Conservation (phyloP, 108 stramenopile species). For the Skeletonema potamos region DNA sequence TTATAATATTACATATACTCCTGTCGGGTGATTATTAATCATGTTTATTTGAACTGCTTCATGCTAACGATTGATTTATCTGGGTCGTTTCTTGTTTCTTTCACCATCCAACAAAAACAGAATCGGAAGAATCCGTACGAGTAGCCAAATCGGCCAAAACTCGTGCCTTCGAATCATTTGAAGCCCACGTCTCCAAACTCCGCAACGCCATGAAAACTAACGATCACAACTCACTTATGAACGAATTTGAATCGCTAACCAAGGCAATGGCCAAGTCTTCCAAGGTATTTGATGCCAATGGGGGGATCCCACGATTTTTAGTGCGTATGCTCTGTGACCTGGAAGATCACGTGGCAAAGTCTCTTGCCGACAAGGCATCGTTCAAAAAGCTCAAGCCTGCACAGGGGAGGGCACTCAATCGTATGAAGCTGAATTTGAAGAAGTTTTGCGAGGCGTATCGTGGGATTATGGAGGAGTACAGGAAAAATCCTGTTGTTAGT, state of each 20-base stretch:
- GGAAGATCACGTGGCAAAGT: conserved; percentile 81
- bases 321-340: conserved; percentile 84
- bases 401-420: conserved; percentile 90
- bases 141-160: conserved; percentile 96
- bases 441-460: conserved; percentile 91
- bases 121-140: conserved; percentile 91
- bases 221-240: conserved; percentile 73
- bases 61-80: neutral
- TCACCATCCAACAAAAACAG: neutral
- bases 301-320: conserved; percentile 86
- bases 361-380: conserved; percentile 88
- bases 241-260: conserved; percentile 84
- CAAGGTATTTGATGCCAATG: conserved; percentile 57
- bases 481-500: conserved; percentile 71
- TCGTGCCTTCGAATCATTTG: conserved; percentile 87
- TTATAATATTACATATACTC: neutral
- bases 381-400: conserved; percentile 92
- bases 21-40: neutral
- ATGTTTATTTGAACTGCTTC: neutral
- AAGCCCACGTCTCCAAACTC: conserved; percentile 65
- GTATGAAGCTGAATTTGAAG: conserved; percentile 92
- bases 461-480: conserved; percentile 78
- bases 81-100: no score
- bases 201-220: conserved; percentile 84
- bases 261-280: conserved; percentile 87